A percentile compares a stretch with the other conserved stretches of the same genome.
Evolutionary conservation across 257 asterid species (phyloP).

Genomic region (Anisodus tanguticus): DNA sequence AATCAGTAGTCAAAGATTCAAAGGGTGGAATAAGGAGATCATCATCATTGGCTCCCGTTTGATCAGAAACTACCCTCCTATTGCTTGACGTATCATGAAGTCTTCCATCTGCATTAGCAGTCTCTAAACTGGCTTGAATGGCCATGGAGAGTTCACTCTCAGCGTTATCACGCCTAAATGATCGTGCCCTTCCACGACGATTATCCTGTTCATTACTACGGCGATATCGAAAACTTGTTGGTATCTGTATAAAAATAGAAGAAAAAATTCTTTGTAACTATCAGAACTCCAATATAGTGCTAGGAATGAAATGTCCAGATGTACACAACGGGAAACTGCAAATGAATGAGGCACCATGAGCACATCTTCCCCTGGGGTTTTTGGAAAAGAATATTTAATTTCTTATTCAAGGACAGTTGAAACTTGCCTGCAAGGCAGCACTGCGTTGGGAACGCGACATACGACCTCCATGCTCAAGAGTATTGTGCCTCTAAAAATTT

Average conservation of each 20-base stretch:
- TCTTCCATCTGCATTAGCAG: constrained; percentile 45
- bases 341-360: constrained; percentile 10
- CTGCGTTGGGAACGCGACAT: constrained; percentile 94
- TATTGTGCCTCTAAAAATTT: constrained; percentile 80
- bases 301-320: background rate
- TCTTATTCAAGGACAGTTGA: constrained; percentile 21
- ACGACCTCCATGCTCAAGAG: constrained; percentile 90
- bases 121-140: constrained; percentile 83
- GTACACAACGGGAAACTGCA: background rate
- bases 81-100: constrained; percentile 39
- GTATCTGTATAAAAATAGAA: constrained; percentile 56
- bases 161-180: constrained; percentile 68
- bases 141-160: constrained; percentile 78
- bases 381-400: background rate
- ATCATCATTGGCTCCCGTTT: constrained; percentile 43
- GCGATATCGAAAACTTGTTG: constrained; percentile 87
- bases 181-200: constrained; percentile 77
- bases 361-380: background rate
- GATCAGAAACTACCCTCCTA: constrained; percentile 46
- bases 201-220: constrained; percentile 69
- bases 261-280: constrained; percentile 8
- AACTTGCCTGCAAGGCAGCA: constrained; percentile 94
- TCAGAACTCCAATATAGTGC: background rate
- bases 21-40: constrained; percentile 65
- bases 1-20: constrained; percentile 59